Evolutionary conservation across 768 basidiomycete genomes (phyloP).

Genomic region (Chlorophyllum brunneum): DNA sequence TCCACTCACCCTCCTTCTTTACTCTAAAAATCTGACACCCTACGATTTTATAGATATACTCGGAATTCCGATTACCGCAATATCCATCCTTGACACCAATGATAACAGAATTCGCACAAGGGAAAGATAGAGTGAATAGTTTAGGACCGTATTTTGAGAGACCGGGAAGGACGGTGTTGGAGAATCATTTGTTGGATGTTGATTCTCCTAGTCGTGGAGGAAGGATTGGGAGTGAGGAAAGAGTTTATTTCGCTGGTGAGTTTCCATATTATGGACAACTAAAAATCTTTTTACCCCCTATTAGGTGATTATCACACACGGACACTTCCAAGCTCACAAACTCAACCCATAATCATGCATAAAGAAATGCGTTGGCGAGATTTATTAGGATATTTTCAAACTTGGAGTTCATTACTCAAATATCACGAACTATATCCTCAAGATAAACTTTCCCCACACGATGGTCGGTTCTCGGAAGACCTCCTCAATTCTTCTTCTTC

Average conservation of each 20-base stretch:
- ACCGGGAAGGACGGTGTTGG: slow-evolving; percentile 75
- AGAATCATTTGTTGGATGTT: slow-evolving; percentile 66
- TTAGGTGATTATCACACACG: slow-evolving; percentile 3
- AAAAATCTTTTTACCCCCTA: too few relatives aligned
- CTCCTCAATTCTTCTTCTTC: slow-evolving; percentile 16
- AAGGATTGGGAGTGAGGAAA: slow-evolving; percentile 31
- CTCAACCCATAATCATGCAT: slow-evolving; percentile 46
- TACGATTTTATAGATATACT: slow-evolving; percentile 42
- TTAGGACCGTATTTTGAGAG: slow-evolving; percentile 77
- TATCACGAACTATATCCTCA: slow-evolving; percentile 62
- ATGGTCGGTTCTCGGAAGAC: slow-evolving; percentile 28
- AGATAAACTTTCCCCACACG: slow-evolving; percentile 36
- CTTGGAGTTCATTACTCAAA: slow-evolving; percentile 66
- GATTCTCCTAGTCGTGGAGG: slow-evolving; percentile 42
- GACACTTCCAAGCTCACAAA: slow-evolving; percentile 3
- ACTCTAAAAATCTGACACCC: not conserved
- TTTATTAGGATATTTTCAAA: slow-evolving; percentile 64
- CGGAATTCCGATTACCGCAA: slow-evolving; percentile 65
- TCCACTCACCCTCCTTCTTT: not conserved
- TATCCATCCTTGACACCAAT: slow-evolving; percentile 55
- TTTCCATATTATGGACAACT: slow-evolving; percentile 4
- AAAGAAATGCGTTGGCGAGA: slow-evolving; percentile 63
- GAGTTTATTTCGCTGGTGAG: slow-evolving; percentile 59
- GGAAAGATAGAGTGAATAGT: slow-evolving; percentile 45
- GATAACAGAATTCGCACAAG: slow-evolving; percentile 63